These are phyloP conservation scores for Tolypocladium endophyticum DNA, from an alignment of 2,329 filamentous ascomycete genomes.

Conservation along the genomic window DNA sequence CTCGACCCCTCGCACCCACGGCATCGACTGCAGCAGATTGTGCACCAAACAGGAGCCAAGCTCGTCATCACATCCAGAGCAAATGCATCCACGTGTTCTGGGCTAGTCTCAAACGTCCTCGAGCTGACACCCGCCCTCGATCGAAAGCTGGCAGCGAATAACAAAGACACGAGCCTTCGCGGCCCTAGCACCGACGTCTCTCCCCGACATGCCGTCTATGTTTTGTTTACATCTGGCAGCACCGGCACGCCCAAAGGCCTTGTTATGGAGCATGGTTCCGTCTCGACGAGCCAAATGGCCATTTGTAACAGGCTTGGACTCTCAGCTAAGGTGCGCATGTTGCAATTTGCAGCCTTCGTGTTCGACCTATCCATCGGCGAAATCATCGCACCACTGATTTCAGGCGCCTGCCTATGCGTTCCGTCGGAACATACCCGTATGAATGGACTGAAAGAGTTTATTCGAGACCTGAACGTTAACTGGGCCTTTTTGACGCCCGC, in stretches of 20 bases:
- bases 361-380: not conserved
- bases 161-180: not conserved
- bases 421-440: not conserved
- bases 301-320: not conserved
- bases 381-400: not conserved
- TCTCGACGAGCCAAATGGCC: not conserved
- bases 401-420: not conserved
- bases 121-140: not conserved
- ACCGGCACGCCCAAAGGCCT: slow-evolving; percentile 3
- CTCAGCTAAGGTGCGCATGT: not conserved
- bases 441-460: not conserved
- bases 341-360: not conserved
- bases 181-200: not conserved
- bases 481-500: not conserved
- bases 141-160: not conserved
- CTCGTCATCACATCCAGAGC: not conserved
- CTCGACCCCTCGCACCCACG: slow-evolving; percentile 27
- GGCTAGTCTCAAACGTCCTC: not conserved
- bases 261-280: not conserved
- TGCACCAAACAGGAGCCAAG: slow-evolving; percentile 3
- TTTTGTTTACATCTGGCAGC: slow-evolving; percentile 3
- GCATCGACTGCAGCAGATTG: slow-evolving; percentile 6
- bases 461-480: not conserved
- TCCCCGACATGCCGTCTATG: not conserved
- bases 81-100: not conserved